Evolutionary conservation across 345 rosid genomes (phyloP), one percentile per base, ranked within the genome.

Genomic region (Moringa oleifera): DNA sequence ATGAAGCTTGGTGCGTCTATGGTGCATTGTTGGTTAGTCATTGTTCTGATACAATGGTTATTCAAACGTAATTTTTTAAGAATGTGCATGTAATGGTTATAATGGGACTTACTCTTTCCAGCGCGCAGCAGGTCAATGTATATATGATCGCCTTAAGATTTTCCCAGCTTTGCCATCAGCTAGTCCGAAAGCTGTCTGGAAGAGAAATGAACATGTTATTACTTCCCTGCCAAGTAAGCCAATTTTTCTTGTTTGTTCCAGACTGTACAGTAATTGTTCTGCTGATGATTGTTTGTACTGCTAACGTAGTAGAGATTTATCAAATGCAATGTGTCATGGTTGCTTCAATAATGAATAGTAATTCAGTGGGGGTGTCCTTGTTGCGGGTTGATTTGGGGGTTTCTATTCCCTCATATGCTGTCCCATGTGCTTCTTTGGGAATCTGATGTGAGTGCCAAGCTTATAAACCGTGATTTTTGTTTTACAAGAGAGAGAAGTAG

Each of bases 1-100:
- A 81, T 61, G 97, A 94, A 78, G 97, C 96, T 58, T 88, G 97
- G 96, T 95, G 78, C 53, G 89, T 94, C 54, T 90, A 88, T 76
- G 93, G 91, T 66, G 96, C 95, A 33, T 69, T 90, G 71, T 64
- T 86, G 86, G 97, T 90, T 67, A 81, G 86, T 77, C 22, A 18
- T 53, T 54, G 25, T 69, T n/a, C n/a, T n/a, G n/a, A n/a, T n/a
- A n/a, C n/a, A n/a, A 17, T 25, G 15, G 12, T 41, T 41, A 41
- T 41, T 1, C 12, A 5, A 4, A 4, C 1, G 49, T 33, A 22
- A 37, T 56, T 53, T 4, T 41, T 59, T 55, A 58, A 17, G 36
- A 50, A 57, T 59, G 51, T 52, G 15, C 23, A n/a, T n/a, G n/a
- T 41, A 41, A 41, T 15, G 17, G 47, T 4, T 41, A 41, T 41